Percentiles rank a stretch among this genome's conserved stretches.
These are phyloP conservation scores for Xylariaceae sp. DNA, from an alignment of 2,329 filamentous ascomycete species.

Conservation along the genomic window DNA sequence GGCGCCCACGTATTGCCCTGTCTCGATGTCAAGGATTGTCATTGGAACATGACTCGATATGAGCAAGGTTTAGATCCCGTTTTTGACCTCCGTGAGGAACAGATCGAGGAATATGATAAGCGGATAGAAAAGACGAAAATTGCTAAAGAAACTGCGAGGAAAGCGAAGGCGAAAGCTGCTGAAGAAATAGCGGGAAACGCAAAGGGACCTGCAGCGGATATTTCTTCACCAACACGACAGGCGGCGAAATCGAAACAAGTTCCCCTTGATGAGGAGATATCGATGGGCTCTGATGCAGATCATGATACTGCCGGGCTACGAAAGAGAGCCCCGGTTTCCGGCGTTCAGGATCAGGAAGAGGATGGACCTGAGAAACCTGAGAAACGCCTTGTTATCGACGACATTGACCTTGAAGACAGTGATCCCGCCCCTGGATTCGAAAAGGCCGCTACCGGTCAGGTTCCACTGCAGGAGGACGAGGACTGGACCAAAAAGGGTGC, in stretches of 20 bases:
- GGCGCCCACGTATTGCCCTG: constrained; percentile 48
- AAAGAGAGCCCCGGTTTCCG: constrained; percentile 24
- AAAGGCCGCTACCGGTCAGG: constrained; percentile 19
- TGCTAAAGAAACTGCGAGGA: constrained; percentile 31
- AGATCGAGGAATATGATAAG: constrained; percentile 29
- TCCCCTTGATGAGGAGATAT: constrained; percentile 8
- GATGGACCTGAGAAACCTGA: background rate
- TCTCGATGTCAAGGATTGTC: constrained; percentile 42
- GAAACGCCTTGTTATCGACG: background rate
- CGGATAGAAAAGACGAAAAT: constrained; percentile 36
- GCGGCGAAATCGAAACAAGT: constrained; percentile 4
- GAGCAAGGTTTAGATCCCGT: constrained; percentile 46
- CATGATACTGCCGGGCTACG: constrained; percentile 10
- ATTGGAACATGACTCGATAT: constrained; percentile 52
- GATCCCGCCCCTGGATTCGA: constrained; percentile 15
- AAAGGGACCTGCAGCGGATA: constrained; percentile 9
- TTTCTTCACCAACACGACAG: background rate
- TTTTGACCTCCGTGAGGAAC: constrained; percentile 39
- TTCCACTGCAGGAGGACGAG: constrained; percentile 27
- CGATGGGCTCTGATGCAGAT: constrained; percentile 2
- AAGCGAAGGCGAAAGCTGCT: constrained; percentile 23
- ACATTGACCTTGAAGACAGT: constrained; percentile 17
- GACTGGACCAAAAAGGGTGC: constrained; percentile 32
- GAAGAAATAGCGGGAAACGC: constrained; percentile 20
- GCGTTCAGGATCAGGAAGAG: background rate